Percentiles rank a stretch among this genome's conserved stretches.
Conservation (phyloP, 2,329 filamentous ascomycete genomes). For the Fusarium coicis region DNA sequence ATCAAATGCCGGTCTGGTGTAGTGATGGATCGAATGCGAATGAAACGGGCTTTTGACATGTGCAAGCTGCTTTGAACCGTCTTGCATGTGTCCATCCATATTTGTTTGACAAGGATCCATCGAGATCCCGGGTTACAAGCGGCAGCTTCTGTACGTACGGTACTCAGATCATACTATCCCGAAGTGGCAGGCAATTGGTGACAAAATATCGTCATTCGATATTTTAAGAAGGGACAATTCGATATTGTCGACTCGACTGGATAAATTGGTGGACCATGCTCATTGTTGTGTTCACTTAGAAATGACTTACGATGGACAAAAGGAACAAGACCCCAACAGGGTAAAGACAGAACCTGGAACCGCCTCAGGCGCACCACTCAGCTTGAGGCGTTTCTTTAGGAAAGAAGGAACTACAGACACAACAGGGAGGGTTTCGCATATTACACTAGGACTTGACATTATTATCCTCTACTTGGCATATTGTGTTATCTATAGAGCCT, state of each 20-base stretch:
- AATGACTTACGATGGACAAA: constrained; percentile 35
- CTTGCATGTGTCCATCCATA: not conserved
- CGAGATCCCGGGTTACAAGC: constrained; percentile 7
- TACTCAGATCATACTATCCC: constrained; percentile 23
- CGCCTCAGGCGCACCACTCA: constrained; percentile 44
- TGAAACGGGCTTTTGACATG: constrained; percentile 8
- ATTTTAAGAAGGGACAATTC: not conserved
- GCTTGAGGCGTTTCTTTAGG: constrained; percentile 15
- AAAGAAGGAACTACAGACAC: constrained; percentile 6
- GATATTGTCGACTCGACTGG: not conserved
- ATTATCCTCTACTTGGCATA: not conserved
- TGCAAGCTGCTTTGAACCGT: not conserved
- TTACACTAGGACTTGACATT: not conserved
- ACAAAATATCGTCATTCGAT: not conserved
- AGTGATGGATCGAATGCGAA: not conserved
- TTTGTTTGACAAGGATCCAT: not conserved
- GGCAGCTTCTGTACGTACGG: constrained; percentile 1
- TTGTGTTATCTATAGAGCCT: not conserved
- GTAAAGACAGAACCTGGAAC: constrained; percentile 10
- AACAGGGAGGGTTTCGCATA: not conserved
- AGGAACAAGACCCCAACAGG: constrained; percentile 30
- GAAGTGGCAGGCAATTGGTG: constrained; percentile 1
- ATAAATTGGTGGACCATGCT: not conserved
- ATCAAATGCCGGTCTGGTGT: not conserved
- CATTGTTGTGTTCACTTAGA: not conserved